Evolutionary conservation across 2,329 filamentous ascomycete species (phyloP), one percentile per base, ranked within the genome.

Genomic region (Monosporascus sp.): DNA sequence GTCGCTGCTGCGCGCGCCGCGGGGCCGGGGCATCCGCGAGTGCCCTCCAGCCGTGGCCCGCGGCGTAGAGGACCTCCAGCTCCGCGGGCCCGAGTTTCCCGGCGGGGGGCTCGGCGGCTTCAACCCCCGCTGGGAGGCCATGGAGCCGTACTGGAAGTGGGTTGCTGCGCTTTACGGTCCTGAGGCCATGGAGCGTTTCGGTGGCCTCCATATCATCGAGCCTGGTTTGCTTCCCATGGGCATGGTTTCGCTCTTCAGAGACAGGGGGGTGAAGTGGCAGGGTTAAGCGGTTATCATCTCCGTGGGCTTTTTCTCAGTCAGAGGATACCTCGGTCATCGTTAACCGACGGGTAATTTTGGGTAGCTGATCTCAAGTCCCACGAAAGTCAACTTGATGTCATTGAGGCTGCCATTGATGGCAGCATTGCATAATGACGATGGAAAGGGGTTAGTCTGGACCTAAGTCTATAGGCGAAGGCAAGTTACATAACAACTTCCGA

Each of bases 111-210:
- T 62, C 41, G 57, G 57, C 18, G 45, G 58, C 5, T 65, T 57
- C n/a, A 51, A 58, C 38, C 56, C 58, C 15, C 31, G 54, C 24
- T 75, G 72, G 71, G 0, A 44, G 0, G 3, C 2, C 0, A 72
- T 75, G 68, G 65, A 69, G 15, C 62, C 69, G 4, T 80, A 80
- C 52, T 78, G 76, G 73, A 69, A 66, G 51, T 80, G 77, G 77
- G 68, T 79, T 8, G 63, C 72, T 17, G 69, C 70, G 56, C 65
- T 77, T 57, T 77, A 76, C 26, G 74, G 74, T 2, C 68, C 69
- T 4, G 74, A 77, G 57, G 70, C 77, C 50, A 62, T 77, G 5
- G 65, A 68, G 7, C 64, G 70, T 14, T 78, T 78, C 58, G 76
- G 76, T 0, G 74, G 74, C 0, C 49, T 78, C 57, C 68, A 69